Evolutionary conservation across 257 asterid genomes (phyloP).

Genomic region (Rauvolfia tetraphylla): DNA sequence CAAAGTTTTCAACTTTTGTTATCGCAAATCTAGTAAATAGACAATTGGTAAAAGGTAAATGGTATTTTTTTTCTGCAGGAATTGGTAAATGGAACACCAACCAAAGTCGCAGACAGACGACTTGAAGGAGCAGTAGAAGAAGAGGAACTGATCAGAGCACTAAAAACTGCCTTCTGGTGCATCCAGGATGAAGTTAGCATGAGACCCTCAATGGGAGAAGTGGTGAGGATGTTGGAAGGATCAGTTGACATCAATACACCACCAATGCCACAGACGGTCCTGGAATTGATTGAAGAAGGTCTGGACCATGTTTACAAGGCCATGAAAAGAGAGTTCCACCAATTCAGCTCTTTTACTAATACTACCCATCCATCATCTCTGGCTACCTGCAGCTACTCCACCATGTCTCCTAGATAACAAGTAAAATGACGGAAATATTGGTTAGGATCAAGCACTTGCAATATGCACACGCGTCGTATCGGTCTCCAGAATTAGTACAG

Average conservation of each 20-base stretch:
- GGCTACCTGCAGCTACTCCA: constrained; percentile 82
- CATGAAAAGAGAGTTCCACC: constrained; percentile 79
- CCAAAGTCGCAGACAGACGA: constrained; percentile 58
- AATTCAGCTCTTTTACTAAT: constrained; percentile 58
- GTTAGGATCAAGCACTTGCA: constrained; percentile 2
- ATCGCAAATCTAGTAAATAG: too few relatives aligned
- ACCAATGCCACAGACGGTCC: constrained; percentile 78
- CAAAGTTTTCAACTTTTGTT: not conserved
- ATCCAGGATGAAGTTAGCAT: constrained; percentile 69
- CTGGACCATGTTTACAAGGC: constrained; percentile 76
- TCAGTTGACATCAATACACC: constrained; percentile 58
- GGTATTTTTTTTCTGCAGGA: constrained; percentile 36
- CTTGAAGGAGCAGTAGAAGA: constrained; percentile 58
- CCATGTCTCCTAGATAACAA: constrained; percentile 81
- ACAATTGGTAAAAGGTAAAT: too few relatives aligned
- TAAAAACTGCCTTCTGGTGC: constrained; percentile 82
- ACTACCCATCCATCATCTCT: constrained; percentile 63
- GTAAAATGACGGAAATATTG: not conserved
- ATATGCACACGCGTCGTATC: not conserved
- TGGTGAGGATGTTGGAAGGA: constrained; percentile 84
- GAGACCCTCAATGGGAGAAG: constrained; percentile 93
- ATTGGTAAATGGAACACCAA: constrained; percentile 48
- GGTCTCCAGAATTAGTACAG: too few relatives aligned
- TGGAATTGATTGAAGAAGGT: constrained; percentile 85
- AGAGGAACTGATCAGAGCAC: constrained; percentile 56